Evolutionary conservation across 805 yeast species (phyloP).

Genomic region (Huiozyma naganishii): DNA sequence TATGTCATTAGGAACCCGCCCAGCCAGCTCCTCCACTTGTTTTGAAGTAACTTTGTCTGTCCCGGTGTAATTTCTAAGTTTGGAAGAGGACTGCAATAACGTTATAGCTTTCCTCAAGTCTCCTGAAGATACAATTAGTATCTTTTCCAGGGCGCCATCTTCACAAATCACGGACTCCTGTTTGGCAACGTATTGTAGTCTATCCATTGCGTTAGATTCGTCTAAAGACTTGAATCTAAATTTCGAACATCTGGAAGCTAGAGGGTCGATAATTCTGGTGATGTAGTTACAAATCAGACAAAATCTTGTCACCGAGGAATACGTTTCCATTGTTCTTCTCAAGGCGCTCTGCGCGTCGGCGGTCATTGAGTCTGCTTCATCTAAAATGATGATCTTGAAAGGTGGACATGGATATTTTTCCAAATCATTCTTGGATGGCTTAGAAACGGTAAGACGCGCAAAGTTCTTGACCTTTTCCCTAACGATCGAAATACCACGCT

Average conservation of each 20-base stretch:
- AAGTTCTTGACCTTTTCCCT: constrained; percentile 77
- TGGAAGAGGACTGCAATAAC: constrained; percentile 72
- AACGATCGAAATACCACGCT: constrained; percentile 80
- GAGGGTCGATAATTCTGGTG: constrained; percentile 91
- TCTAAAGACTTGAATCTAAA: constrained; percentile 80
- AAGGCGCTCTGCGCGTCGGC: constrained; percentile 92
- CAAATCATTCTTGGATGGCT: constrained; percentile 59
- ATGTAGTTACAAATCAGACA: constrained; percentile 94
- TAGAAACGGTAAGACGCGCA: constrained; percentile 76
- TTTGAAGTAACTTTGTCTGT: constrained; percentile 33
- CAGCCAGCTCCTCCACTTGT: constrained; percentile 62
- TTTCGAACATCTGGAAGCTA: constrained; percentile 93
- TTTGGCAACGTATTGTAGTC: constrained; percentile 50
- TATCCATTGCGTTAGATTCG: constrained; percentile 51
- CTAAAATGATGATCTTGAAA: constrained; percentile 81
- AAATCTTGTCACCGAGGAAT: constrained; percentile 82
- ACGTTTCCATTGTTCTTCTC: constrained; percentile 88
- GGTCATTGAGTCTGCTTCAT: constrained; percentile 97
- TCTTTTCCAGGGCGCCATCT: constrained; percentile 46
- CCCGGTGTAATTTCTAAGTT: constrained; percentile 32
- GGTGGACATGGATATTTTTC: constrained; percentile 91
- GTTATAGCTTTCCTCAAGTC: constrained; percentile 93
- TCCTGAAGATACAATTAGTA: constrained; percentile 70
- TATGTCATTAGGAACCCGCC: constrained; percentile 48
- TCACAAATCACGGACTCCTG: constrained; percentile 37